Evolutionary conservation across 257 asterid species (phyloP), one percentile per base, ranked within the genome.

Genomic region (Knoxia roxburghii): DNA sequence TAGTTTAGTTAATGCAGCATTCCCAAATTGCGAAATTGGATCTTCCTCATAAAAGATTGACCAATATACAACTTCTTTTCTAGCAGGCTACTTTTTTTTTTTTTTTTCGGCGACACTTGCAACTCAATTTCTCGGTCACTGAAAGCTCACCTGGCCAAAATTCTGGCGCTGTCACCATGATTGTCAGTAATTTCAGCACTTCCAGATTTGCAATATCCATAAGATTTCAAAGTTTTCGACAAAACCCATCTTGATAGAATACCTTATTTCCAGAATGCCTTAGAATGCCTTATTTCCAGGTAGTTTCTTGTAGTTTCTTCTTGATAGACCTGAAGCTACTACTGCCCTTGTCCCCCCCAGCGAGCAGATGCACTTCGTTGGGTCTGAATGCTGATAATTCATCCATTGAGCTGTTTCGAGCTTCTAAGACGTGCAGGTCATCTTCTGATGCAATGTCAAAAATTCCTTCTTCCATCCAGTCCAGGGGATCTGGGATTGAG

Each of bases 271-370:
- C n/a, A n/a, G n/a, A n/a, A n/a, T n/a, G n/a, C n/a, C n/a, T n/a
- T n/a, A n/a, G n/a, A 71, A 51, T 75, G 77, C 67, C 72, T 84
- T 35, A 87, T 70, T 61, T 83, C 89, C 72, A 87, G 81, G 90
- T 77, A 32, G 86, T 80, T 69, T 81, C 95, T 77, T 88, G 97
- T 60, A 93, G 67, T 77, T 70, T 93, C 85, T 88, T 93, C 78
- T 72, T 86, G 33, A 90, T 61, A 67, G 97, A 85, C 74, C 85
- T 85, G 85, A 93, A 90, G 83, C 99, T 86, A 81, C 87, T 85
- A 20, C 81, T 80, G 35, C 95, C 72, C 77, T 84, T 90, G 71
- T 83, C 97, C 4, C 94, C n/a, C 77, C 96, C 94, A 93, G 45
- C 90, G 86, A 63, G 85, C 73, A 0, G 97, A 93, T 17, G 85